Percentiles rank a stretch among this genome's conserved stretches.
phyloP scores from a whole-genome alignment of 352 stramenopile species.

The Blastocystis sp. region DNA sequence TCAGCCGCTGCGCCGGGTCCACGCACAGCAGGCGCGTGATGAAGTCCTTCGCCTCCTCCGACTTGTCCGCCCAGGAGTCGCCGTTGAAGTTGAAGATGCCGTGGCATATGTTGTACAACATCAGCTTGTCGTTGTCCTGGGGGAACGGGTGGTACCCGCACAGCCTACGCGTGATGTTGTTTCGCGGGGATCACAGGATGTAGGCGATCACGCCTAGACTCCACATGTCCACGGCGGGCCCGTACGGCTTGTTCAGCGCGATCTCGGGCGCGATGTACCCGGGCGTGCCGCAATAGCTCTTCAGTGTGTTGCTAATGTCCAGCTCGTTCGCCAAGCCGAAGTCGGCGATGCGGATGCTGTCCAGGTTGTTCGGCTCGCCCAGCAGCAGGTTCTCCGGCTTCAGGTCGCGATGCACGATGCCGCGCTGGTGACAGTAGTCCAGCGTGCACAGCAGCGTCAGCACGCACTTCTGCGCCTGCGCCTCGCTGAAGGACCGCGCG shows the following conservation, averaged over 20 bases:
- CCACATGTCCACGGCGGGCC: constrained; percentile 98
- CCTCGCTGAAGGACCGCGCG: constrained; percentile 77
- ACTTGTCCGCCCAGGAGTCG: constrained; percentile 43
- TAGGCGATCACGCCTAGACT: constrained; percentile 97
- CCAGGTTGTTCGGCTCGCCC: constrained; percentile 78
- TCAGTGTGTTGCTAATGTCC: constrained; percentile 94
- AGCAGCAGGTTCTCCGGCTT: constrained; percentile 84
- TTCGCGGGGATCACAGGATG: constrained; percentile 74
- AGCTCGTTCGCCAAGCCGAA: constrained; percentile 98
- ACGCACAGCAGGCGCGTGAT: constrained; percentile 54
- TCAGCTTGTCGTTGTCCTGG: constrained; percentile 56
- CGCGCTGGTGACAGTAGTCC: constrained; percentile 83
- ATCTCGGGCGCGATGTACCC: constrained; percentile 97
- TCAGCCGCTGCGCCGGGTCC: constrained; percentile 44
- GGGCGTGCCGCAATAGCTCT: constrained; percentile 91
- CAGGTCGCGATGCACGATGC: constrained; percentile 77
- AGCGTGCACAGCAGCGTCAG: constrained; percentile 80
- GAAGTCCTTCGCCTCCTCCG: constrained; percentile 59
- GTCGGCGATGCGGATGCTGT: constrained; percentile 99
- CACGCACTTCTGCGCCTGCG: constrained; percentile 79
- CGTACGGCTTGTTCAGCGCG: constrained; percentile 77
- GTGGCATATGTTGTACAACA: constrained; percentile 63
- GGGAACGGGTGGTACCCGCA: constrained; percentile 62
- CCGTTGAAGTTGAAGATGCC: constrained; percentile 60
- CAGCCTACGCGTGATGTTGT: neutral